A percentile compares a stretch with the other conserved stretches of the same genome.
Evolutionary conservation across 1,284 basidiomycete genomes (phyloP).

Genomic region (Inonotus hispidus): DNA sequence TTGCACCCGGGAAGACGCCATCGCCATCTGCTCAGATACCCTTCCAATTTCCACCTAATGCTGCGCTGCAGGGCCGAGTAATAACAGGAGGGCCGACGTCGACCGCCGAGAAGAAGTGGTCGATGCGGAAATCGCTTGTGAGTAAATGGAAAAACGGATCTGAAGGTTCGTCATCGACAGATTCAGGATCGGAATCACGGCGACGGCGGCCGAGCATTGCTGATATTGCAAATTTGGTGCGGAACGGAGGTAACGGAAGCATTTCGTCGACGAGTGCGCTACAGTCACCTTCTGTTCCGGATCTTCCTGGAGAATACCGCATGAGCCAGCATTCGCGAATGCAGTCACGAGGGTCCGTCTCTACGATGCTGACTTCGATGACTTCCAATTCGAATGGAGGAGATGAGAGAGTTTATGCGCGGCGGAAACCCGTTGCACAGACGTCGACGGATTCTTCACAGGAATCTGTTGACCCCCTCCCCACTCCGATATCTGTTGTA

Average conservation of each 20-base stretch:
- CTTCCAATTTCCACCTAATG: slow-evolving; percentile 13
- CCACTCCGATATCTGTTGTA: slow-evolving; percentile 13
- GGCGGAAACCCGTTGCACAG: slow-evolving; percentile 15
- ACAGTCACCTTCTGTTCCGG: slow-evolving; percentile 39
- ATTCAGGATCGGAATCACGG: slow-evolving; percentile 26
- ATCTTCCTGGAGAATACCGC: slow-evolving; percentile 35
- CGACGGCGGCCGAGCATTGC: slow-evolving; percentile 36
- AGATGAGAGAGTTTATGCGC: background rate
- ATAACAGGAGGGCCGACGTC: background rate
- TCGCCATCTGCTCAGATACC: slow-evolving; percentile 19
- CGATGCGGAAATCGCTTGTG: slow-evolving; percentile 57
- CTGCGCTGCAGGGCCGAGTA: background rate
- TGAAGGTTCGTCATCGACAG: slow-evolving; percentile 29
- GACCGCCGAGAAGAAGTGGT: slow-evolving; percentile 10
- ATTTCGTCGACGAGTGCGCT: slow-evolving; percentile 22
- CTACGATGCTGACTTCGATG: background rate
- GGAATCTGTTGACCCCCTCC: slow-evolving; percentile 10
- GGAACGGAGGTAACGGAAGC: slow-evolving; percentile 23
- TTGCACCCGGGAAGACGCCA: slow-evolving; percentile 41
- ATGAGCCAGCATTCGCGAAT: slow-evolving; percentile 19
- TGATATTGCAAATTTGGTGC: slow-evolving; percentile 28
- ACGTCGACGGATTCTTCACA: slow-evolving; percentile 14
- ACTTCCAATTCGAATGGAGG: background rate
- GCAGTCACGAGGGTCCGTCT: slow-evolving; percentile 11
- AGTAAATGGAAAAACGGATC: slow-evolving; percentile 50